These are phyloP conservation scores for Magnolia officinalis DNA, from an alignment of 164 flowering plant genomes.

Conservation along the genomic window DNA sequence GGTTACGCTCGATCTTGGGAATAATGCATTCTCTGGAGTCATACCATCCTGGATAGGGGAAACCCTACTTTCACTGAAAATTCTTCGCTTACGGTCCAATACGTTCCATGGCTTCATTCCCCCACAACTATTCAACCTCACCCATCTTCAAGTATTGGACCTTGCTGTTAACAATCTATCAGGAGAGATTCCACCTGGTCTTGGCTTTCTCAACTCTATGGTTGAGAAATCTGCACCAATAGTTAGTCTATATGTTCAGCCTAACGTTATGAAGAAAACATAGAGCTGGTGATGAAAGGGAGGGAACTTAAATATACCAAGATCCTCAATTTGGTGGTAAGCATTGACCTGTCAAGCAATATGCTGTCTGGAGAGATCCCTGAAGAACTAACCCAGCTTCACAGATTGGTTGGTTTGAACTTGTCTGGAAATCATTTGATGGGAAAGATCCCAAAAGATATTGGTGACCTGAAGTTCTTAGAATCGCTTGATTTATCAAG, in stretches of 20 bases:
- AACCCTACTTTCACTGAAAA: not conserved
- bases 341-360: conserved; percentile 19
- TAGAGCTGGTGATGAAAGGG: conserved; percentile 7
- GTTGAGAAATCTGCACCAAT: not conserved
- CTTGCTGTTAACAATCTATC: conserved; percentile 15
- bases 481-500: conserved; percentile 20
- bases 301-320: not conserved
- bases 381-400: conserved; percentile 7
- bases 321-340: conserved; percentile 2
- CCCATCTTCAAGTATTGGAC: conserved; percentile 7
- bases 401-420: conserved; percentile 8
- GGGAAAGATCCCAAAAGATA: conserved; percentile 14
- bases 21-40: not conserved
- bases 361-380: conserved; percentile 9
- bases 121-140: not conserved
- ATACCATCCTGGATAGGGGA: not conserved
- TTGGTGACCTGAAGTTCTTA: conserved; percentile 7
- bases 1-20: not conserved
- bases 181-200: conserved; percentile 17
- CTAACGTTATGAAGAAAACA: not conserved
- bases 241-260: not conserved
- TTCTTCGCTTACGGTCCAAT: not conserved
- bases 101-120: not conserved
- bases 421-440: conserved; percentile 3
- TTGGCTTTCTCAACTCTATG: conserved; percentile 21